Evolutionary conservation across 805 yeast genomes (phyloP), one percentile per base, ranked within the genome.

Genomic region (Candida khao-thaluensis): DNA sequence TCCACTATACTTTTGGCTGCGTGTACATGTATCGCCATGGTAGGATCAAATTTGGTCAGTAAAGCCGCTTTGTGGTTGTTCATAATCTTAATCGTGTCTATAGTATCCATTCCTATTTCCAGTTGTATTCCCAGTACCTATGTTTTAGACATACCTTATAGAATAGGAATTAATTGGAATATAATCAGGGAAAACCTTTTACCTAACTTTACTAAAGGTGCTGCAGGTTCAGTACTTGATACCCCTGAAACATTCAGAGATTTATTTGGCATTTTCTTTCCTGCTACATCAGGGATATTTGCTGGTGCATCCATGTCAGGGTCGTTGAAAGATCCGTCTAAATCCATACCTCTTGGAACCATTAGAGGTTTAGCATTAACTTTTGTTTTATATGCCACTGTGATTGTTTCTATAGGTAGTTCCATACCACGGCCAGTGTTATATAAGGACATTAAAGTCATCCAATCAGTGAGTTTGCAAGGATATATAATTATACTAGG

Each of bases 241-340:
- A 56, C 61, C 5, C 62, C 65, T 3, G 98, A 91, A 57, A 87
- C 82, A 1, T 88, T 91, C 54, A 78, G 81, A 39, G 84, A 85
- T 56, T 63, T 95, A 47, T 93, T 93, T 74, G 98, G 98, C 3
- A 86, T 93, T 31, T 88, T 93, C 58, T 93, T 93, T 67, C 97
- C 99, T 8, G 96, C 99, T 1, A 91, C 99, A 0, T 96, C 98
- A 5, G 99, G 99, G 42, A 90, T 93, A 18, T 83, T 93, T 60
- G 98, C 99, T 2, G 99, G 99, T 12, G 97, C 99, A 2, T 85
- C 95, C 17, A 93, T 93, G 99, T 88, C 96, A 28, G 98, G 99
- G 14, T 96, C 89, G 51, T 71, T 93, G 46, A 67, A 76, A 40
- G 80, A 76, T 40, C 99, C 99, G 0, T 87, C 96, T 0, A 79